phyloP scores from a whole-genome alignment of 371 early-diverging fungal species.

The Haplosporangium sp. region DNA sequence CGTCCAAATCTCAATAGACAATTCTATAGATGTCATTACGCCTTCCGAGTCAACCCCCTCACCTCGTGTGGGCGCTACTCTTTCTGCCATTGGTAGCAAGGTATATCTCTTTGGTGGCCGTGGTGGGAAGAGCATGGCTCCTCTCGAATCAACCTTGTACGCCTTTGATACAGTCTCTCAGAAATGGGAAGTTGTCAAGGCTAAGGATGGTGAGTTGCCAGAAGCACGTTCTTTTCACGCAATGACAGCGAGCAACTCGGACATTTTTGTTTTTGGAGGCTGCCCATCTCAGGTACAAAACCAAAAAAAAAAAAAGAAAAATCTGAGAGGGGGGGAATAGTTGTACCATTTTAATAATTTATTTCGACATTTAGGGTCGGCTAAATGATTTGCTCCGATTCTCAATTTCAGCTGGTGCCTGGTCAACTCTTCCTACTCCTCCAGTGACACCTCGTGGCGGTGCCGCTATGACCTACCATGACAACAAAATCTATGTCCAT shows the following conservation, averaged over 20 bases:
- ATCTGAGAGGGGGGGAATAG: too few species aligned
- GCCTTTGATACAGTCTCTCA: conserved; percentile 13
- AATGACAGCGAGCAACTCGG: conserved; percentile 22
- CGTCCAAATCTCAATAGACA: too few species aligned
- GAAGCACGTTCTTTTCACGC: conserved; percentile 23
- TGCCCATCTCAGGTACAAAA: conserved; percentile 24
- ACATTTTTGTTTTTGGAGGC: conserved; percentile 36
- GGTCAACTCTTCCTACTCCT: conserved; percentile 17
- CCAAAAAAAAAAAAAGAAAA: too few species aligned
- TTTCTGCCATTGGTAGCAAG: conserved; percentile 20
- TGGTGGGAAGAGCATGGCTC: conserved; percentile 23
- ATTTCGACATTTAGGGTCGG: conserved; percentile 14
- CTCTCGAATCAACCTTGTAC: conserved; percentile 16
- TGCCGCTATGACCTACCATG: conserved; percentile 25
- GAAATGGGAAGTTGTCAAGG: conserved; percentile 15
- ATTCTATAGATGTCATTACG: conserved; percentile 8
- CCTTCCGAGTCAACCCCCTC: conserved; percentile 16
- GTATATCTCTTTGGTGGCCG: conserved; percentile 30
- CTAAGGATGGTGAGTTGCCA: conserved; percentile 12
- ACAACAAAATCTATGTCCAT: conserved; percentile 20
- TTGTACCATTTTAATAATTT: background rate
- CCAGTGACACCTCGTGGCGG: conserved; percentile 31
- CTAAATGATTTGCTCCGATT: conserved; percentile 19
- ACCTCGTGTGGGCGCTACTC: conserved; percentile 16
- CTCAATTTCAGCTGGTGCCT: conserved; percentile 16